A percentile compares a stretch with the other conserved stretches of the same genome.
These are phyloP conservation scores for Colletotrichum sp. DNA, from an alignment of 2,329 filamentous ascomycete species.

Conservation along the genomic window DNA sequence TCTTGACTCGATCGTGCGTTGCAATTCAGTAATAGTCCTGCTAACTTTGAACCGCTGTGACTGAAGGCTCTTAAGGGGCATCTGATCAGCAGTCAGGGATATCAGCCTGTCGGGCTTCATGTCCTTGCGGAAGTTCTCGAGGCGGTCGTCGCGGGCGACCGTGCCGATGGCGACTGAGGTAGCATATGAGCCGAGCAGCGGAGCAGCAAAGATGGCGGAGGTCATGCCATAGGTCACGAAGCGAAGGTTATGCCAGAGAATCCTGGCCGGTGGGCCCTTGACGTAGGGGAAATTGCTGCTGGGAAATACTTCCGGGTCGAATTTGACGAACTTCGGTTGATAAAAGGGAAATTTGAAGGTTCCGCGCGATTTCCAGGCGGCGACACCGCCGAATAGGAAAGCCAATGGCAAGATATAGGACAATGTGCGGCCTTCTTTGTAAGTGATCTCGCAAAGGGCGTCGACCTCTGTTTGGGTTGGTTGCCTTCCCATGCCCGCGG, in stretches of 20 bases:
- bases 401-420: constrained; percentile 32
- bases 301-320: constrained; percentile 37
- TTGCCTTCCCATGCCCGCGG: constrained; percentile 23
- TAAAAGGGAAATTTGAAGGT: constrained; percentile 47
- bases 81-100: neutral
- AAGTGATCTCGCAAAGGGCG: constrained; percentile 30
- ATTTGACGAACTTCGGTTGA: constrained; percentile 33
- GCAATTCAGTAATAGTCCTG: neutral
- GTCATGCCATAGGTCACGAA: constrained; percentile 36
- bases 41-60: neutral
- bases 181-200: constrained; percentile 35
- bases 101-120: constrained; percentile 1
- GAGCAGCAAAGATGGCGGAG: constrained; percentile 25
- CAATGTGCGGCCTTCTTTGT: constrained; percentile 34
- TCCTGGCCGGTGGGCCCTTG: constrained; percentile 27
- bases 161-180: constrained; percentile 7
- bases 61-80: neutral
- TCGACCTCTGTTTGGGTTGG: constrained; percentile 40
- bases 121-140: constrained; percentile 7
- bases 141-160: neutral
- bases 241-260: constrained; percentile 41
- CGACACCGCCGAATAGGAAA: constrained; percentile 23
- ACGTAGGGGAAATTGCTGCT: constrained; percentile 23
- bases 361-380: constrained; percentile 32
- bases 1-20: neutral